Conservation (phyloP, 768 basidiomycete species). For the Hemileccinum rubropunctum region DNA sequence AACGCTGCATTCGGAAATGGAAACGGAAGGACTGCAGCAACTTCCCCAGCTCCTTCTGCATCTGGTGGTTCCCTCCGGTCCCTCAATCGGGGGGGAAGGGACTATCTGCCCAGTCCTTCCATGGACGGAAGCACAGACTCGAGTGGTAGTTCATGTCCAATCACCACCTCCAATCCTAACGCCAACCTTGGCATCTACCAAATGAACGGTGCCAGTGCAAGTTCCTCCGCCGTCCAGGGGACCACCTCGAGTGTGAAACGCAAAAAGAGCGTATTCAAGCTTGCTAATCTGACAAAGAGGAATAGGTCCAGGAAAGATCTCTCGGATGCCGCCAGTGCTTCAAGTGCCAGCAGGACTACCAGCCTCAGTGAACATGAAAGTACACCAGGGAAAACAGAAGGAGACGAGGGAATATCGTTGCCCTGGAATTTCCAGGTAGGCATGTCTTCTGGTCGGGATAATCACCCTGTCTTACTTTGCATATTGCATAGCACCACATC, state of each 20-base stretch:
- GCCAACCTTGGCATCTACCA: slow-evolving; percentile 11
- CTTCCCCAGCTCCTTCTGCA: slow-evolving; percentile 18
- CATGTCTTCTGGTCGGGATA: background rate
- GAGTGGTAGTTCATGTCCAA: slow-evolving; percentile 14
- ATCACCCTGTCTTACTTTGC: background rate
- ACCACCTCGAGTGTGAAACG: slow-evolving; percentile 7
- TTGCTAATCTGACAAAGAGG: slow-evolving; percentile 33
- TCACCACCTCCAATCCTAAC: too few species aligned
- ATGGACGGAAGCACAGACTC: slow-evolving; percentile 29
- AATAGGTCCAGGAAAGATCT: slow-evolving; percentile 33
- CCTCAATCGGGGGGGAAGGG: slow-evolving; percentile 5
- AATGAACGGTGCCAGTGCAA: slow-evolving; percentile 15
- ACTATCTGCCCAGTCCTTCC: slow-evolving; percentile 14
- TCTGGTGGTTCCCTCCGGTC: slow-evolving; percentile 13
- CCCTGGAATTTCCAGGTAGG: slow-evolving; percentile 77
- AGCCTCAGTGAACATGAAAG: slow-evolving; percentile 15
- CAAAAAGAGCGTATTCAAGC: slow-evolving; percentile 36
- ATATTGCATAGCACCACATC: slow-evolving; percentile 58
- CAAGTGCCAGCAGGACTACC: slow-evolving; percentile 8
- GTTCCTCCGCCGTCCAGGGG: slow-evolving; percentile 12
- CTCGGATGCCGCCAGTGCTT: slow-evolving; percentile 18
- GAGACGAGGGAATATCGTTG: slow-evolving; percentile 61
- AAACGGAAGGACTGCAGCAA: background rate
- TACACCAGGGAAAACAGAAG: slow-evolving; percentile 16
- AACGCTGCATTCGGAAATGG: too few species aligned